Evolutionary conservation across 495 filamentous ascomycete genomes (phyloP), one percentile per base, ranked within the genome.

Genomic region (Aspergillus conjunctus): DNA sequence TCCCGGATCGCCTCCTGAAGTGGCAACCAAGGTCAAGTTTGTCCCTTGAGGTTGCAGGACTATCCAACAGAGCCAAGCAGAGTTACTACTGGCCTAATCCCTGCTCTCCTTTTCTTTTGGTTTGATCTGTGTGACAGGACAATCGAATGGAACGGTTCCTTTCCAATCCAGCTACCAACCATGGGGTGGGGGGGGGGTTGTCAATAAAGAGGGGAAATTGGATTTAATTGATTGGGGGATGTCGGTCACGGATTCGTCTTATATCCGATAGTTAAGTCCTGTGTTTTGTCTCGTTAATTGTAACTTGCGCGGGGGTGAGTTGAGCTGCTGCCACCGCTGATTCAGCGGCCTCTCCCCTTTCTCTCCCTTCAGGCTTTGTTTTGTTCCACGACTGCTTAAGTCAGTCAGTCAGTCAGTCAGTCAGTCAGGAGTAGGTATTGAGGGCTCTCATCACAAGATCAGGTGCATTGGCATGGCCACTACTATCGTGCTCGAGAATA

Each of bases 251-350:
- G 49, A 51, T 49, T 49, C 49, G 21, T 14, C 49, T 21, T 51
- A 51, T 51, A 51, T 51, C 49, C 49, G 49, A n/a, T 48, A 11
- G 20, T 51, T 51, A 51, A 51, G 49, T 51, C 49, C 21, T 31
- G 15, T 0, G 12, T 11, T 15, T 12, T 4, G 49, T 4, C 22
- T 14, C 15, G 17, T 12, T 10, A 0, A n/a, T 48, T 48, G 4
- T 22, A 22, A 20, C 20, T 6, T 17, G 44, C 14, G 44, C 44
- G 4, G 49, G 49, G 26, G 48, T 26, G 49, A 51, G 10, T 9
- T 20, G 6, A 32, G n/a, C 17, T 20, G 4, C 7, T 7, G 44
- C 26, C 4, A 30, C 6, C 30, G 30, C 49, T 51, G 49, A 51
- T 30, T 51, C 49, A 51, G 49, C 21, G 49, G 44, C 8, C 44